Evolutionary conservation across 768 basidiomycete genomes (phyloP).

Genomic region (Amanita phalloides): DNA sequence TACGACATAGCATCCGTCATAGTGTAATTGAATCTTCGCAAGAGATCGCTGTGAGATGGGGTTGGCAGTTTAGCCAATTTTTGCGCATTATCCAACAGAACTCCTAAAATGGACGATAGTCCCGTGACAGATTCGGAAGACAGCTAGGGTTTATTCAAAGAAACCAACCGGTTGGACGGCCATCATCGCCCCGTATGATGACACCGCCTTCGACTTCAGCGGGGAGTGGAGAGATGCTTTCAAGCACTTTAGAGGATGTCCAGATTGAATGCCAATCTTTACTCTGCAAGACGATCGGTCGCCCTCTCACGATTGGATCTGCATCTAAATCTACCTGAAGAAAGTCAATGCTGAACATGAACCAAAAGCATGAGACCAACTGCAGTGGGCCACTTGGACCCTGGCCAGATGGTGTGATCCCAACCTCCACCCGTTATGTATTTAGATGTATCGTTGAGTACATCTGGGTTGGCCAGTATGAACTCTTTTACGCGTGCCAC

Average conservation of each 20-base stretch:
- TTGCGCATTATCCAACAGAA: slow-evolving; percentile 84
- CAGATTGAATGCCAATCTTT: slow-evolving; percentile 88
- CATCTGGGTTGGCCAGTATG: slow-evolving; percentile 46
- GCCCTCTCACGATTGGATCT: slow-evolving; percentile 55
- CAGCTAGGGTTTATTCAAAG: slow-evolving; percentile 5
- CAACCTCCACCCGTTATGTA: slow-evolving; percentile 80
- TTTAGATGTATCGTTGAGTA: slow-evolving; percentile 42
- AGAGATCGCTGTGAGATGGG: slow-evolving; percentile 52
- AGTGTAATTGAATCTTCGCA: slow-evolving; percentile 48
- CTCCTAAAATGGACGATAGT: slow-evolving; percentile 28
- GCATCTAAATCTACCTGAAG: slow-evolving; percentile 61
- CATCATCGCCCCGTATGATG: slow-evolving; percentile 56
- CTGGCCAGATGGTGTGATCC: slow-evolving; percentile 79
- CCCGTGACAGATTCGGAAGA: not conserved
- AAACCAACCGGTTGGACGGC: slow-evolving; percentile 57
- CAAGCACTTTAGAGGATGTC: slow-evolving; percentile 60
- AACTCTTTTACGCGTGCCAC: slow-evolving; percentile 50
- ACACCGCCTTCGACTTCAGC: slow-evolving; percentile 68
- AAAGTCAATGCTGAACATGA: not conserved
- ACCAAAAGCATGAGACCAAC: slow-evolving; percentile 26
- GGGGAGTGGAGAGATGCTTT: slow-evolving; percentile 52
- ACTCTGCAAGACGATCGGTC: slow-evolving; percentile 69
- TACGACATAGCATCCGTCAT: slow-evolving; percentile 55
- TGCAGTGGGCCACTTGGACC: slow-evolving; percentile 51
- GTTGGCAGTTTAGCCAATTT: slow-evolving; percentile 54